Evolutionary conservation across 139 green algal genomes (phyloP).

Genomic region (Volvox reticuliferus): DNA sequence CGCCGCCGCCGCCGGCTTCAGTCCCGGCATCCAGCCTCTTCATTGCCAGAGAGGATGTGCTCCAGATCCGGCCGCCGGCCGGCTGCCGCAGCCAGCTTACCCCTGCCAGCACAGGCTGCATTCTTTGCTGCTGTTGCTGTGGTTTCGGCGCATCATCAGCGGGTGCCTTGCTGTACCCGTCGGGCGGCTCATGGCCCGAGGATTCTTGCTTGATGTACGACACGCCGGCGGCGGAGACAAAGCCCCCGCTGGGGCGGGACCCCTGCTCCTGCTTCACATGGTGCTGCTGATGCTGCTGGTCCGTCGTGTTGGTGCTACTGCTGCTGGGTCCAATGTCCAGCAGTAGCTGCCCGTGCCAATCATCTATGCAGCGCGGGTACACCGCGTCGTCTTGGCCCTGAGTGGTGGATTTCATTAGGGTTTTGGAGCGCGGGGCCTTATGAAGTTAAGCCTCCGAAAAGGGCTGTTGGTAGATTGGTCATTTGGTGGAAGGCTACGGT

Average conservation of each 20-base stretch:
- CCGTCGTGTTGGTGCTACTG: background rate
- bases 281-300: constrained; percentile 2
- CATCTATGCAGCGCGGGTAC: constrained; percentile 19
- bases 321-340: background rate
- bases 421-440: too few relatives aligned
- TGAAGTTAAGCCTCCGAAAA: too few relatives aligned
- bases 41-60: background rate
- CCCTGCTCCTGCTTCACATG: background rate
- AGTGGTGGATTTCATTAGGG: too few relatives aligned
- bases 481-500: too few relatives aligned
- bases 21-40: background rate
- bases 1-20: background rate
- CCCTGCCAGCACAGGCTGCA: background rate
- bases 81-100: constrained; percentile 46
- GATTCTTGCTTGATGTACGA: background rate
- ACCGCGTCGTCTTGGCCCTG: constrained; percentile 43
- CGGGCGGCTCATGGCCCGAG: background rate
- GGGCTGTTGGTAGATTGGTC: too few relatives aligned
- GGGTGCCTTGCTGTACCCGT: background rate
- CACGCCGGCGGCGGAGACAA: background rate
- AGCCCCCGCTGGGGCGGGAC: too few relatives aligned
- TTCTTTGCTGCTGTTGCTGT: background rate
- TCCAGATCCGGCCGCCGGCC: constrained; percentile 5
- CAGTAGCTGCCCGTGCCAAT: constrained; percentile 47
- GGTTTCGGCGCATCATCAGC: background rate